Evolutionary conservation across 805 yeast species (phyloP), one percentile per base, ranked within the genome.

Genomic region (Grigorovia jiainica): DNA sequence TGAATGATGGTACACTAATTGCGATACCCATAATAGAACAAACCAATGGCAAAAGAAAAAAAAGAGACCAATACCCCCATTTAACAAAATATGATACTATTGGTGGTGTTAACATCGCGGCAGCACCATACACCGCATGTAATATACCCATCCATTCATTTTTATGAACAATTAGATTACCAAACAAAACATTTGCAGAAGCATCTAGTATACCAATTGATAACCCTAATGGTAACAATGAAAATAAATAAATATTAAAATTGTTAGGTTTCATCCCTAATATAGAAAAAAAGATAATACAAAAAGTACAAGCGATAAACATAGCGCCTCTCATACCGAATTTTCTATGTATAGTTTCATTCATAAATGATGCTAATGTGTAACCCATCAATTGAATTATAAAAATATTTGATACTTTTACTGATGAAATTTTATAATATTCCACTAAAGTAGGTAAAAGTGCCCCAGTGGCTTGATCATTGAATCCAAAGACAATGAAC

Each of bases 61-160:
- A 59, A 24, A 42, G 30, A 30, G 54, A 43, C 66, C 61, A 60
- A 25, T 54, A 55, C 15, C 51, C 59, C 31, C 49, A 51, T 23
- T 55, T 48, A 8, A 60, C 59, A 40, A 66, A 56, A 39, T 54
- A 47, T 0, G 85, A 75, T 3, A 81, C 79, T 23, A 78, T 55
- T 16, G 84, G 70, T 2, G 94, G 90, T 2, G 86, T 71, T 1
- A 78, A 48, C 36, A 84, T 77, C 1, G 87, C 85, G 2, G 89
- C 87, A 3, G 76, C 50, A 1, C 94, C 94, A 57, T 82, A 83
- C 13, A 68, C 54, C 1, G 85, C 89, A 61, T 83, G 92, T 44
- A 74, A 64, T 20, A 68, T 57, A 1, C 89, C 84, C 60, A 81
- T 67, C 44, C 73, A 66, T 41, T 71, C 73, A 36, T 82, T 76